These are phyloP conservation scores for Biscutella laevigata DNA, from an alignment of 441 rosid species.

Conservation along the genomic window DNA sequence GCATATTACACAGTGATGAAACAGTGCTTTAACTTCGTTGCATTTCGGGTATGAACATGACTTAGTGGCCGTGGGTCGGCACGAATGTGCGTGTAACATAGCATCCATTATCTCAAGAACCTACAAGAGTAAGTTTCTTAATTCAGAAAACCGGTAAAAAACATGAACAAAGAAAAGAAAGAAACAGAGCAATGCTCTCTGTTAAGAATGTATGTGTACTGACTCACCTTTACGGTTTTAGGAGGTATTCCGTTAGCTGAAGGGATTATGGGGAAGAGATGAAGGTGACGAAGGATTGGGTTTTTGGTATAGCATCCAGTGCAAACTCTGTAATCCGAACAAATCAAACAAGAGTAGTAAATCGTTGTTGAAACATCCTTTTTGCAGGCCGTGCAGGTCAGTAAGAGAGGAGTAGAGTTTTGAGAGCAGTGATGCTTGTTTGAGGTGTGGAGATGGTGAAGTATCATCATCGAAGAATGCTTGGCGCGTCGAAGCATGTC, in stretches of 20 bases:
- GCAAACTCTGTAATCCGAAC: conserved; percentile 32
- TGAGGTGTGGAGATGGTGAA: conserved; percentile 44
- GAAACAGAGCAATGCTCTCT: no score
- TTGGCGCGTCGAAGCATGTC: conserved; percentile 70
- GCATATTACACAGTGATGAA: conserved; percentile 37
- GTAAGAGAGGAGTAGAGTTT: not conserved
- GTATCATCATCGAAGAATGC: conserved; percentile 74
- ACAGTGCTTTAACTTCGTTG: conserved; percentile 28
- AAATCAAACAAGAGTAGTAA: conserved; percentile 34
- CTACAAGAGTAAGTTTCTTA: not conserved
- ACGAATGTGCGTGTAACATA: conserved; percentile 35
- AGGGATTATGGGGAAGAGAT: conserved; percentile 14
- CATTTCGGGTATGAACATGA: conserved; percentile 37
- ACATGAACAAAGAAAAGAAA: not conserved
- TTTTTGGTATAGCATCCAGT: conserved; percentile 31
- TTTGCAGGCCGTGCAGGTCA: conserved; percentile 37
- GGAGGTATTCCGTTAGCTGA: not conserved
- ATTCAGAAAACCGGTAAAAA: not conserved
- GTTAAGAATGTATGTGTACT: no score
- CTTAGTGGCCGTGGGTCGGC: conserved; percentile 14
- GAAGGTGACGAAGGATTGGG: not conserved
- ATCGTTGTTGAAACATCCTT: conserved; percentile 25
- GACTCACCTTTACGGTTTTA: conserved; percentile 11
- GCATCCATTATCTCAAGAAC: conserved; percentile 26
- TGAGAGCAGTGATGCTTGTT: not conserved